Base-by-base conservation (phyloP, 179 eudicot genomes). In the Silene vulgaris region DNA sequence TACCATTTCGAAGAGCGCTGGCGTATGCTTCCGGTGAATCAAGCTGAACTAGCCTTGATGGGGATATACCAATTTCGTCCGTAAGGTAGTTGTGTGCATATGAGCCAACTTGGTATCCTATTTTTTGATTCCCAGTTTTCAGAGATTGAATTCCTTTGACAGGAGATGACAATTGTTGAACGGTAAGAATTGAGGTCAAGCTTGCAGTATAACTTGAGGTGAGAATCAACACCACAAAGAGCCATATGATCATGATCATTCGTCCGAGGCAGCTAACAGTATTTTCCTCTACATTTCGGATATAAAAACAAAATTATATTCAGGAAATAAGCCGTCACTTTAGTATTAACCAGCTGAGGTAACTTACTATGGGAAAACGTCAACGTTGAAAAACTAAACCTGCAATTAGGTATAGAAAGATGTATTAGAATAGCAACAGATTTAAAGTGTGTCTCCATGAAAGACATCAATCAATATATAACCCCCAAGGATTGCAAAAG, bases 161-260 rank as follows among this genome's bases (percentile, higher is more conserved):
- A 32, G 82, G 75, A 72, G 86, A 85, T 32, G 88, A 85, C 78
- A 85, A 62, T 69, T 85, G 88, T 79, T 85, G 84, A 65, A 85
- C 88, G 1, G 88, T 85, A 7, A 85, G 84, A 74, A 85, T 85
- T 30, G 88, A 85, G 68, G 88, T 85, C 76, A 85, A 74, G 78
- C 88, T 85, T 43, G 88, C 88, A 60, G 88, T 85, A 35, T 85
- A 85, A 69, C 86, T 85, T 57, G 88, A 85, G 59, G 88, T 85
- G 67, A 85, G 82, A 13, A 85, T 85, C 81, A 85, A 77, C 43
- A 85, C 88, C 76, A 85, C 88, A 75, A 85, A 85, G 68, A 85
- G 86, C 88, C 86, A 85, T 83, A 85, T 81, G 61, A 85, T 74
- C 59, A 85, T 74, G 63, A 85, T 81, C 86, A 81, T 62, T 72